Percentiles rank a stretch among this genome's conserved stretches.
Evolutionary conservation across 1,139 yeast genomes (phyloP).

Genomic region (Yamadazyma triangularis): DNA sequence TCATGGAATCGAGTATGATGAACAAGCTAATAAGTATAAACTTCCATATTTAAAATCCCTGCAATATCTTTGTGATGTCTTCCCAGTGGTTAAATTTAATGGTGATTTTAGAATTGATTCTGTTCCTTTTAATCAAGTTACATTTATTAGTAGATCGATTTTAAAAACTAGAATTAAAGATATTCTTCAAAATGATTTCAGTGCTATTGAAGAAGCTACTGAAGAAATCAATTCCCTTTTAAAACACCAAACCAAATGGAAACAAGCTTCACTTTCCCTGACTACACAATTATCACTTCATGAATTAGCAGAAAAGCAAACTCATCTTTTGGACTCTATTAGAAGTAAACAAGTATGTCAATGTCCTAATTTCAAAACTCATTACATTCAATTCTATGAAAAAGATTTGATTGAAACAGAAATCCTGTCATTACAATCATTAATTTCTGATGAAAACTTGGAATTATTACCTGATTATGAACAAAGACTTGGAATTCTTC

Average conservation of each 20-base stretch:
- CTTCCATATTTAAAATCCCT: conserved; percentile 51
- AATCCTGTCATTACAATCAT: conserved; percentile 52
- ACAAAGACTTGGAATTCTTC: conserved; percentile 75
- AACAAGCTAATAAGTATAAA: conserved; percentile 20
- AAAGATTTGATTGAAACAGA: conserved; percentile 44
- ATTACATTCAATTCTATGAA: conserved; percentile 45
- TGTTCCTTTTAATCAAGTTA: conserved; percentile 46
- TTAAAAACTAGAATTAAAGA: conserved; percentile 39
- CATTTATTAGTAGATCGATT: conserved; percentile 45
- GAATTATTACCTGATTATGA: conserved; percentile 92
- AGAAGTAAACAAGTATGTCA: conserved; percentile 20
- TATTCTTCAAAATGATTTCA: conserved; percentile 40
- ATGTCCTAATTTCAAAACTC: conserved; percentile 42
- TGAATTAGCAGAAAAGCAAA: conserved; percentile 47
- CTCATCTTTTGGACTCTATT: conserved; percentile 33
- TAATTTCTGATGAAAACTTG: conserved; percentile 81
- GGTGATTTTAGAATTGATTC: conserved; percentile 35
- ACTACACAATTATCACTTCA: conserved; percentile 49
- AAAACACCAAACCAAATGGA: conserved; percentile 41
- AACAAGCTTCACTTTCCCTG: conserved; percentile 39
- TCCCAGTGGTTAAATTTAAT: conserved; percentile 26
- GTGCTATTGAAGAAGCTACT: conserved; percentile 38
- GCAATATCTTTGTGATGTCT: conserved; percentile 21
- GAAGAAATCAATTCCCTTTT: conserved; percentile 37
- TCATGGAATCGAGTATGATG: conserved; percentile 37